Evolutionary conservation across 768 basidiomycete species (phyloP), one percentile per base, ranked within the genome.

Genomic region (Kwoniella newhampshirensis): DNA sequence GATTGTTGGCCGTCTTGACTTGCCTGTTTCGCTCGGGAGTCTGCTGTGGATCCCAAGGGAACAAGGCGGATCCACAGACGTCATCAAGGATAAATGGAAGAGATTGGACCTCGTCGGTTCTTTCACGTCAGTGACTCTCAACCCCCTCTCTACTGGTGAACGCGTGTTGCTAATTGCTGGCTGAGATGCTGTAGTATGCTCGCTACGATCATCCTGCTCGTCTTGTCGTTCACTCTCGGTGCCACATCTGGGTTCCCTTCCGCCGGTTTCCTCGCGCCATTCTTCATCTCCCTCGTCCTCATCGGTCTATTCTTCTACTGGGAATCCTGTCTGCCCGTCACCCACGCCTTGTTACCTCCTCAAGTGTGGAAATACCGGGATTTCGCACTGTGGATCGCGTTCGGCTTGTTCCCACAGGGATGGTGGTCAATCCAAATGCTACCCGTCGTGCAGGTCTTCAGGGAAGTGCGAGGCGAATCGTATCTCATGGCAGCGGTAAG

Each of bases 211-310:
- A 35, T 70, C 17, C 50, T 75, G 1, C 52, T 74, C 40, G 63
- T 75, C 23, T 58, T 72, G 36, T 63, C 66, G 23, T 62, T 73
- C 17, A 75, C 72, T 7, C 51, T 66, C 26, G 72, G 72, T 9
- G 68, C 67, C 4, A 52, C 62, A 3, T 59, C 62, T n/a, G 72
- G 74, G 21, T 75, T 59, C 52, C 28, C 23, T 3, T 52, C 42
- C 4, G 42, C 72, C 4, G 45, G 42, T 2, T 72, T 71, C 54
- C 42, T 67, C 39, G 70, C 59, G 11, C 66, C 72, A 3, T 54
- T 74, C 54, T 18, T 71, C 27, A 32, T 74, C 30, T 65, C 65
- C 15, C 35, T 58, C 2, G 18, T 64, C 2, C 40, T 65, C 23
- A 60, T 68, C 43, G 41, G 54, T 15, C 26, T 46, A 26, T 74